phyloP scores from a whole-genome alignment of 2,329 filamentous ascomycete genomes.

The Pseudopyrenochaeta lycopersici region DNA sequence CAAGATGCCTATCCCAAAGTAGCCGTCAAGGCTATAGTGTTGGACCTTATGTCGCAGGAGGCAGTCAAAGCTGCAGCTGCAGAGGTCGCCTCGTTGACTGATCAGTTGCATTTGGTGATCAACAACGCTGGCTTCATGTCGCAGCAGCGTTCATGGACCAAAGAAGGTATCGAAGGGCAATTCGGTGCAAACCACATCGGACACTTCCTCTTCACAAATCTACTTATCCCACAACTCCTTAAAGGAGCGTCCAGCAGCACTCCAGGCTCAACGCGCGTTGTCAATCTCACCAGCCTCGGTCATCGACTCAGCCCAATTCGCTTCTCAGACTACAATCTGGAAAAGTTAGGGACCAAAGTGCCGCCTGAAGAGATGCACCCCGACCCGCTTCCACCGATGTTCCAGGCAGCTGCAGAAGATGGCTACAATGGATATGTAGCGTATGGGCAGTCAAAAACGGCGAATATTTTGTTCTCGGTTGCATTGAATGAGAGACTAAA shows the following conservation, averaged over 20 bases:
- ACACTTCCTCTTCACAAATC: slow-evolving; percentile 56
- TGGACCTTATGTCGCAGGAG: slow-evolving; percentile 53
- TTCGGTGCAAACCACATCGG: slow-evolving; percentile 60
- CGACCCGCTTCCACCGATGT: slow-evolving; percentile 23
- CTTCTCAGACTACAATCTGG: slow-evolving; percentile 58
- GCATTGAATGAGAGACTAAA: slow-evolving; percentile 28
- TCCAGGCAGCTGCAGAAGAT: slow-evolving; percentile 20
- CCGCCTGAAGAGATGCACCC: slow-evolving; percentile 35
- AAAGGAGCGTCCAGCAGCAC: slow-evolving; percentile 42
- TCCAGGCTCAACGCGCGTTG: slow-evolving; percentile 30
- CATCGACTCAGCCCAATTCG: slow-evolving; percentile 41
- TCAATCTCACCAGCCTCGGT: slow-evolving; percentile 42
- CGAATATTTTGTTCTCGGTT: slow-evolving; percentile 43
- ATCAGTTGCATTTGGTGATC: slow-evolving; percentile 55
- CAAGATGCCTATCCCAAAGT: slow-evolving; percentile 36
- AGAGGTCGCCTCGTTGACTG: slow-evolving; percentile 31
- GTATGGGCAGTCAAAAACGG: slow-evolving; percentile 44
- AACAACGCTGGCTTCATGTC: slow-evolving; percentile 56
- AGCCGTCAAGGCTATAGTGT: slow-evolving; percentile 25
- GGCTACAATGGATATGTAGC: slow-evolving; percentile 39
- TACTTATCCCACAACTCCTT: slow-evolving; percentile 53
- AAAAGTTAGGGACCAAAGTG: slow-evolving; percentile 28
- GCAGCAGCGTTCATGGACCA: slow-evolving; percentile 37
- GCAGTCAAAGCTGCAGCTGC: slow-evolving; percentile 48
- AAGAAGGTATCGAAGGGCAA: slow-evolving; percentile 58